Conservation (phyloP, 345 rosid genomes). For the Camelina sativa region DNA sequence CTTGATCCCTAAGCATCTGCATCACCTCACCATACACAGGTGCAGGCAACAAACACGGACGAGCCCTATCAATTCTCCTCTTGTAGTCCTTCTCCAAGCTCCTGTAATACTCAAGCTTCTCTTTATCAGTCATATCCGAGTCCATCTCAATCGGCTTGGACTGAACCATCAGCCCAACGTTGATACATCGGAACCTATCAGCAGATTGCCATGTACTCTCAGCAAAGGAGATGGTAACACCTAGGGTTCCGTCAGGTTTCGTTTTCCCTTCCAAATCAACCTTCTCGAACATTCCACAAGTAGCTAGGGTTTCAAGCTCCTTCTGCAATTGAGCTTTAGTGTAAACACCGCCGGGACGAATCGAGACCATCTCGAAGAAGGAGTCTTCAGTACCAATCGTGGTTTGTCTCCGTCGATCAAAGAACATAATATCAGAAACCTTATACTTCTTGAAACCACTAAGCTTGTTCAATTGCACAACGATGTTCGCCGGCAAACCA, state of each 20-base stretch:
- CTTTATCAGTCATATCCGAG: constrained; percentile 94
- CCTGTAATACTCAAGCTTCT: constrained; percentile 81
- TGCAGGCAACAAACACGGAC: constrained; percentile 77
- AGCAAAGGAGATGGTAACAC: constrained; percentile 65
- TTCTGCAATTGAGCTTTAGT: constrained; percentile 79
- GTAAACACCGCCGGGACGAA: constrained; percentile 83
- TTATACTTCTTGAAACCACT: constrained; percentile 90
- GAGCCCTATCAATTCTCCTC: constrained; percentile 76
- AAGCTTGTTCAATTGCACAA: constrained; percentile 78
- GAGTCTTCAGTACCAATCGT: constrained; percentile 87
- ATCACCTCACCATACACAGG: constrained; percentile 65
- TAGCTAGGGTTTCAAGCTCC: constrained; percentile 88
- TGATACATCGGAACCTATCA: constrained; percentile 82
- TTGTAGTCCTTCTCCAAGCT: constrained; percentile 89
- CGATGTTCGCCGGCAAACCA: constrained; percentile 85
- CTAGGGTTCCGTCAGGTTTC: constrained; percentile 79
- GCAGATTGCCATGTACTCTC: constrained; percentile 98
- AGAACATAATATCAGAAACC: constrained; percentile 79
- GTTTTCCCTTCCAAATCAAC: constrained; percentile 90
- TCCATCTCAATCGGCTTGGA: constrained; percentile 92
- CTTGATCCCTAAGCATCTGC: constrained; percentile 76
- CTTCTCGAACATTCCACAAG: constrained; percentile 99
- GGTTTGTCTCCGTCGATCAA: constrained; percentile 61
- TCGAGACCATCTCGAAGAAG: constrained; percentile 94
- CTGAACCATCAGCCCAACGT: constrained; percentile 84